A percentile compares a stretch with the other conserved stretches of the same genome.
These are phyloP conservation scores for Plantago ovata DNA, from an alignment of 257 asterid genomes.

Conservation along the genomic window DNA sequence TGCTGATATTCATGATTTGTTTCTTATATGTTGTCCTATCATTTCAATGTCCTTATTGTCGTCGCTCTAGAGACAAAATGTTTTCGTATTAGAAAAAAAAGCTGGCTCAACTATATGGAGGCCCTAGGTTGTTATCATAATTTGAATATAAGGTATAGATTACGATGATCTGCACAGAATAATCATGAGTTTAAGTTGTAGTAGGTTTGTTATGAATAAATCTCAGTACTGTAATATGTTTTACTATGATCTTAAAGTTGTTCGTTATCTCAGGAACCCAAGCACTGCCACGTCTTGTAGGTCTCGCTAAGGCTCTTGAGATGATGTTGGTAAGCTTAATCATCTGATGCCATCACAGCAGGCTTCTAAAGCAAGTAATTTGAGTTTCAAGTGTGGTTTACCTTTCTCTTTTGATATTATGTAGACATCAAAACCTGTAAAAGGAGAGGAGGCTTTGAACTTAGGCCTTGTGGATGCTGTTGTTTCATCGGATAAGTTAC, in stretches of 20 bases:
- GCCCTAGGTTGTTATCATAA: too few species aligned
- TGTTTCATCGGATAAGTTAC: conserved; percentile 60
- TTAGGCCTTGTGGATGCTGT: conserved; percentile 93
- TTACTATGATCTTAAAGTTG: neutral
- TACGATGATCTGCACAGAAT: too few species aligned
- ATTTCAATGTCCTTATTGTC: too few species aligned
- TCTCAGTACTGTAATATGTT: neutral
- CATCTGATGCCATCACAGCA: conserved; percentile 11
- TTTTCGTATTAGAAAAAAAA: too few species aligned
- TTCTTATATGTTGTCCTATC: too few species aligned
- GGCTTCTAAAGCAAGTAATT: neutral
- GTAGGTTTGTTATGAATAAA: neutral
- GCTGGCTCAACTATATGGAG: too few species aligned
- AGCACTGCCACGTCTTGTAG: conserved; percentile 98
- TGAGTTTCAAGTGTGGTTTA: neutral
- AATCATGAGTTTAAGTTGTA: too few species aligned
- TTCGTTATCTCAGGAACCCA: conserved; percentile 70
- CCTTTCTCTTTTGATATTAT: conserved; percentile 16
- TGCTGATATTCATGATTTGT: too few species aligned
- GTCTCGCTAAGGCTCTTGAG: conserved; percentile 89
- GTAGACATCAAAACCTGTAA: conserved; percentile 83
- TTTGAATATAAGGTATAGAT: too few species aligned
- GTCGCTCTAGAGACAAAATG: too few species aligned
- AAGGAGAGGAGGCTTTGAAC: conserved; percentile 82
- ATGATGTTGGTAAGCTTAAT: conserved; percentile 79